Base-by-base conservation (phyloP, 139 green algal genomes). In the Tetradesmus lagerheimii region DNA sequence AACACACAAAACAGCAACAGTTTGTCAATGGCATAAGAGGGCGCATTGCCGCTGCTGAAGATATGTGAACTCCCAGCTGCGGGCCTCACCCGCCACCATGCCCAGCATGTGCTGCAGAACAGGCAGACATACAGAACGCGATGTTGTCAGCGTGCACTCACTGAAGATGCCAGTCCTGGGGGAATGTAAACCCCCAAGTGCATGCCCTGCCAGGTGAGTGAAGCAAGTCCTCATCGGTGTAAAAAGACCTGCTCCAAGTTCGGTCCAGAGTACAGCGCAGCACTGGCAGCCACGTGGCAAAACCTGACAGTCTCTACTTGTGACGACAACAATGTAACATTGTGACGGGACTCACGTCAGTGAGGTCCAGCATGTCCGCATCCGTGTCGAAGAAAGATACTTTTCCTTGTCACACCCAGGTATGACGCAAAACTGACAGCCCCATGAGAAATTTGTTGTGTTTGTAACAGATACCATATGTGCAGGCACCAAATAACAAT, bases 141-240 rank as follows among this genome's bases (percentile, higher is more conserved):
- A n/a, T n/a, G n/a, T n/a, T n/a, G n/a, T n/a, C n/a, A n/a, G n/a
- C n/a, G n/a, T n/a, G n/a, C n/a, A n/a, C n/a, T n/a, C n/a, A n/a
- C n/a, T n/a, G n/a, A n/a, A n/a, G n/a, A n/a, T n/a, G n/a, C n/a
- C n/a, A 9, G 43, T 50, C 9, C 6, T 50, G 43, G 9, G 43
- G 5, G 43, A 50, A 50, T 50, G 9, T 15, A 5, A 5, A 50
- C 43, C 9, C 43, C 43, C 43, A 50, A 9, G 6, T 50, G 43
- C 43, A 31, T 35, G n/a, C n/a, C n/a, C n/a, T n/a, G n/a, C n/a
- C n/a, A n/a, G n/a, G n/a, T n/a, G n/a, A n/a, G n/a, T n/a, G n/a
- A n/a, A 95, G 85, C 41, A 88, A 85, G 35, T 95, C 93, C 57
- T 67, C 4, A 66, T 94, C 91, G 11, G 91, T 93, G 89, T 95